Evolutionary conservation across 2,329 filamentous ascomycete genomes (phyloP).

Genomic region (Geosmithia putterillii): DNA sequence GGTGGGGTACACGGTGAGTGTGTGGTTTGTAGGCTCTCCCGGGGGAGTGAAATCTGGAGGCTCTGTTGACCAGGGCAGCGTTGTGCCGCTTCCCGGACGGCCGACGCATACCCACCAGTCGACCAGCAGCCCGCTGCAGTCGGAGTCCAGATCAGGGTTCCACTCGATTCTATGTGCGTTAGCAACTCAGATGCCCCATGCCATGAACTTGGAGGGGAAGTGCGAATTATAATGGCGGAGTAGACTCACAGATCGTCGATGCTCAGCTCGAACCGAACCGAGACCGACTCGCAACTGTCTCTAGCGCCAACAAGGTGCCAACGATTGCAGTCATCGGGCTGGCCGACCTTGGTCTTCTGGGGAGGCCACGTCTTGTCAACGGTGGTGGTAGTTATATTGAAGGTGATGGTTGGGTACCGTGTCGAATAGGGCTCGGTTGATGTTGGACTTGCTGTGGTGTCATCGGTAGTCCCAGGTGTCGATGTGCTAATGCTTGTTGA

Average conservation of each 20-base stretch:
- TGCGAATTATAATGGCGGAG: too few species aligned
- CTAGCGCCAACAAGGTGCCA: slow-evolving; percentile 1
- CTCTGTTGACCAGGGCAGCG: slow-evolving; percentile 3
- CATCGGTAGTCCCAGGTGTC: background rate
- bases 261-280: background rate
- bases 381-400: background rate
- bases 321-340: background rate
- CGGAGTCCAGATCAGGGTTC: background rate
- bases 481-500: too few species aligned
- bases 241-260: background rate
- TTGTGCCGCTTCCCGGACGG: background rate
- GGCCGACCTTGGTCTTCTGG: background rate
- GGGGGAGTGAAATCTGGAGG: slow-evolving; percentile 3
- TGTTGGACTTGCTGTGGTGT: background rate
- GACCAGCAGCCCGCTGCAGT: slow-evolving; percentile 1
- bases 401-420: background rate
- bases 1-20: background rate
- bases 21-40: background rate
- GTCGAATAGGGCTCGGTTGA: background rate
- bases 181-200: too few species aligned
- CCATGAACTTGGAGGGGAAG: too few species aligned
- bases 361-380: slow-evolving; percentile 3
- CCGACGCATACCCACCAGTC: background rate
- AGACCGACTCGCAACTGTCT: background rate
- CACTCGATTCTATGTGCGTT: background rate